These are phyloP conservation scores for Calonectria montana DNA, from an alignment of 2,329 filamentous ascomycete genomes.

Conservation along the genomic window DNA sequence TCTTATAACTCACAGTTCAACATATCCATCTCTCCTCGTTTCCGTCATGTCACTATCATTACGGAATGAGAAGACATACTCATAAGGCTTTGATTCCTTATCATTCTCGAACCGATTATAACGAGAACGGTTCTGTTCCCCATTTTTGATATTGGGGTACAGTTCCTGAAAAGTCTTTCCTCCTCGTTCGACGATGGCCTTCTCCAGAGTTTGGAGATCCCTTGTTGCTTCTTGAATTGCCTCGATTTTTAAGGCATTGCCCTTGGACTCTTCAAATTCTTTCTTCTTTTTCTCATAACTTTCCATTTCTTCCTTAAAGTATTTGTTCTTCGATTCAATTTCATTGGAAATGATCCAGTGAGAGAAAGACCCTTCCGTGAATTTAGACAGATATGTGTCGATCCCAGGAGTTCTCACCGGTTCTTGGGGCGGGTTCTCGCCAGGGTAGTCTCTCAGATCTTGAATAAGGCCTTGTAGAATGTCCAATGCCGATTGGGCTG, in stretches of 20 bases:
- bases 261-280: constrained; percentile 31
- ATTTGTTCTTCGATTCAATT: constrained; percentile 47
- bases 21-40: constrained; percentile 67
- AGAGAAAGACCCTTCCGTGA: constrained; percentile 68
- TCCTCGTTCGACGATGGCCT: constrained; percentile 63
- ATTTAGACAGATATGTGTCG: constrained; percentile 64
- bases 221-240: constrained; percentile 55
- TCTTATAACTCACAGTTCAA: constrained; percentile 66
- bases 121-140: constrained; percentile 13
- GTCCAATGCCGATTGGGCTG: constrained; percentile 68
- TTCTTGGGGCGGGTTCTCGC: constrained; percentile 27
- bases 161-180: constrained; percentile 77
- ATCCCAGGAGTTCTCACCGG: constrained; percentile 50
- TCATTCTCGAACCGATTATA: constrained; percentile 16
- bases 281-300: constrained; percentile 18
- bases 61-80: constrained; percentile 63
- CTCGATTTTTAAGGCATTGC: constrained; percentile 61
- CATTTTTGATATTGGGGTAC: constrained; percentile 62
- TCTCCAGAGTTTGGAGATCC: constrained; percentile 39
- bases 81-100: constrained; percentile 53
- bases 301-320: constrained; percentile 43
- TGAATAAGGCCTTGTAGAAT: constrained; percentile 64
- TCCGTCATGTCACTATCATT: constrained; percentile 67
- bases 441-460: constrained; percentile 59
- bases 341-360: constrained; percentile 63